These are phyloP conservation scores for Pythium sp. DNA, from an alignment of 352 stramenopile genomes.

Conservation along the genomic window DNA sequence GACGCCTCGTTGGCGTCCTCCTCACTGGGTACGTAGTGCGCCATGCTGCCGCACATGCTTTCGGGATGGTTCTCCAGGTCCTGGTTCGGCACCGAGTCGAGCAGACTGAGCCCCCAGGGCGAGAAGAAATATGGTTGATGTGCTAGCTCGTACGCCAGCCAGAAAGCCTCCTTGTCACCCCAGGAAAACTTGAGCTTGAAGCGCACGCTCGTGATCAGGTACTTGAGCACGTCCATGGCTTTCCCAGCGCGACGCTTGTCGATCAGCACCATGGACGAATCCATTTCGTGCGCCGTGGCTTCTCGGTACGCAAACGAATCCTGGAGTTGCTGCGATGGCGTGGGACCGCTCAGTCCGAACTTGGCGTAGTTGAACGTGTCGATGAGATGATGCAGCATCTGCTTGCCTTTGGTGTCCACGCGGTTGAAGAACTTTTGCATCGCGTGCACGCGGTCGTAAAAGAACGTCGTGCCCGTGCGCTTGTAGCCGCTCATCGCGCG, in stretches of 20 bases:
- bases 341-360: conserved; percentile 26
- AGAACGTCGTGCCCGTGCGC: conserved; percentile 54
- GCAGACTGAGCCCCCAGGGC: neutral
- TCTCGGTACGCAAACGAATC: conserved; percentile 37
- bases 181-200: neutral
- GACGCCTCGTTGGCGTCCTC: neutral
- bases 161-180: neutral
- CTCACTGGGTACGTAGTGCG: neutral
- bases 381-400: conserved; percentile 36
- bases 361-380: conserved; percentile 44
- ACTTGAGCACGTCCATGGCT: neutral
- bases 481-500: conserved; percentile 35
- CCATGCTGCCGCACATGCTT: neutral
- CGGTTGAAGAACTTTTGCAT: conserved; percentile 24
- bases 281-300: conserved; percentile 19
- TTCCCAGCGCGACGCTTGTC: neutral
- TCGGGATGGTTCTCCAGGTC: neutral
- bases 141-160: neutral
- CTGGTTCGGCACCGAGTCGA: neutral
- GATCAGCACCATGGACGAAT: neutral
- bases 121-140: neutral
- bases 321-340: conserved; percentile 37
- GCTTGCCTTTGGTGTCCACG: conserved; percentile 31
- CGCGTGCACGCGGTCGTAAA: conserved; percentile 55
- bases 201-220: neutral